Conservation (phyloP, 306 rosid genomes). For the Fagus crenata region DNA sequence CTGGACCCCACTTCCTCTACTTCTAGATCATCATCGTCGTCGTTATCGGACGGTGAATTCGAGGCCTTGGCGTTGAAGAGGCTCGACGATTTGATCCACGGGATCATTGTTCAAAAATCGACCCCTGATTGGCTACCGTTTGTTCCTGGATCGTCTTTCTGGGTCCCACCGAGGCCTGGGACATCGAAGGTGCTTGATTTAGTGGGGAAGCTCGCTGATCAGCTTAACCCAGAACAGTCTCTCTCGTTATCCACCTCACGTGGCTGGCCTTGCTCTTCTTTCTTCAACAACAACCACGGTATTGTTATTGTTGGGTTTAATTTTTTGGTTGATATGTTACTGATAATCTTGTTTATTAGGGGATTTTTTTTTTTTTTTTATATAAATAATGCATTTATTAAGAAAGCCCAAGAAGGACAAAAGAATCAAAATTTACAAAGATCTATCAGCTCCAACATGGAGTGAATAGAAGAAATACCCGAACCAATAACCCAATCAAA, state of each 20-base stretch:
- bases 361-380: too few relatives aligned
- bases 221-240: slow-evolving; percentile 43
- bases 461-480: too few relatives aligned
- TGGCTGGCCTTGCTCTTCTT: slow-evolving; percentile 62
- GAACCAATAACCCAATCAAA: too few relatives aligned
- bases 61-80: slow-evolving; percentile 51
- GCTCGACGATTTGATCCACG: slow-evolving; percentile 66
- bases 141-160: slow-evolving; percentile 80
- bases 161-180: slow-evolving; percentile 75
- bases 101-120: slow-evolving; percentile 53
- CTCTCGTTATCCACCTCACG: slow-evolving; percentile 47
- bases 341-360: too few relatives aligned
- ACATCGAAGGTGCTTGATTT: slow-evolving; percentile 45
- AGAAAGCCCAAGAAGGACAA: too few relatives aligned
- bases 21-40: slow-evolving; percentile 3
- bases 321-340: too few relatives aligned
- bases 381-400: too few relatives aligned
- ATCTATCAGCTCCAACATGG: too few relatives aligned
- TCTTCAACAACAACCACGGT: slow-evolving; percentile 40
- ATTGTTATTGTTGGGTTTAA: neutral
- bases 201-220: slow-evolving; percentile 40
- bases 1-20: slow-evolving; percentile 35
- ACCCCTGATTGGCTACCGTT: slow-evolving; percentile 89
- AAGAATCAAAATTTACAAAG: too few relatives aligned
- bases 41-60: slow-evolving; percentile 29